These are phyloP conservation scores for Raddia distichophylla DNA, from an alignment of 176 grass and related monocot species.

Conservation along the genomic window DNA sequence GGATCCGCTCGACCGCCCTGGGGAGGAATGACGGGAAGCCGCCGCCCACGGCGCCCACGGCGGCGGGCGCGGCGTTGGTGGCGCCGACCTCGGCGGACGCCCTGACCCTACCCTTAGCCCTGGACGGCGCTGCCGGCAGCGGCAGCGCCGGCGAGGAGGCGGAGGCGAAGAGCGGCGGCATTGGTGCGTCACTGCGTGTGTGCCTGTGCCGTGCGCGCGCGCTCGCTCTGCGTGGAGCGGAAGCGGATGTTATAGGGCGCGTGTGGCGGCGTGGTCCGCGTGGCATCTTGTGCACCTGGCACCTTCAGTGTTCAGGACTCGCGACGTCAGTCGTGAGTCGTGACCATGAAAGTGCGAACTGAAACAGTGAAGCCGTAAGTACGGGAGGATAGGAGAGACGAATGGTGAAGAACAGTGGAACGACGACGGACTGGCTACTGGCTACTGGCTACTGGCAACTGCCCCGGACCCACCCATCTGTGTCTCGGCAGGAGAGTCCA, in stretches of 20 bases:
- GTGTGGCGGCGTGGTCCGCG: conserved; percentile 28
- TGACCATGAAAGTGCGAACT: too few relatives aligned
- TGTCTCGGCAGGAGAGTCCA: too few relatives aligned
- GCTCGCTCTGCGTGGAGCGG: neutral
- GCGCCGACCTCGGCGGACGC: conserved; percentile 35
- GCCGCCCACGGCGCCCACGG: neutral
- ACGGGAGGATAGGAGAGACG: too few relatives aligned
- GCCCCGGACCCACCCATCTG: too few relatives aligned
- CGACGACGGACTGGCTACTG: too few relatives aligned
- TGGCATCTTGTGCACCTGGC: conserved; percentile 18
- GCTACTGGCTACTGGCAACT: too few relatives aligned
- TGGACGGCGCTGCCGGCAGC: neutral
- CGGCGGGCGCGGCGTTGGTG: neutral
- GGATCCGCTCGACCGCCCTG: conserved; percentile 70
- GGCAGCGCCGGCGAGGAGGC: neutral
- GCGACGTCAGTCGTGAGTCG: too few relatives aligned
- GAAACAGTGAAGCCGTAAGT: too few relatives aligned
- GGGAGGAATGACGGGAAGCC: conserved; percentile 85
- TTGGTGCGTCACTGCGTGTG: neutral
- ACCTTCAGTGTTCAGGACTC: neutral
- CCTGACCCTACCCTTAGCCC: conserved; percentile 31
- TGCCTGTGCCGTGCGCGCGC: neutral
- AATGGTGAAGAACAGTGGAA: too few relatives aligned
- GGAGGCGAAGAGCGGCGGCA: conserved; percentile 47
- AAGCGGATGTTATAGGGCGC: conserved; percentile 33